Conservation (phyloP, 441 rosid genomes). For the Aquilaria agallochum region DNA sequence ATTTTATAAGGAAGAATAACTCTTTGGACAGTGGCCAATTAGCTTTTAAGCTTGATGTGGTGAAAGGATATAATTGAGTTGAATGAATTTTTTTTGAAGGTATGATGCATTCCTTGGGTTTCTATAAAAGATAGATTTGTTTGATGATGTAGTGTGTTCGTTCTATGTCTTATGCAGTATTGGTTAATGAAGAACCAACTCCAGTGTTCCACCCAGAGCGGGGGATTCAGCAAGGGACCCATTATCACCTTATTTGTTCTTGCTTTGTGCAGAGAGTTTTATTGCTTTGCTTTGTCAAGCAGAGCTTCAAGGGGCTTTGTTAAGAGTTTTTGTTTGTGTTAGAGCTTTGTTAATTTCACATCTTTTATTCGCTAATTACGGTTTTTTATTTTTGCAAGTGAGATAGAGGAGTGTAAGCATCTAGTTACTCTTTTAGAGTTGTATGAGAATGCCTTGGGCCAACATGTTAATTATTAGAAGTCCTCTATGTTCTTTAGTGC, state of each 20-base stretch:
- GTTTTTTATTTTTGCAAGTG: too few relatives aligned
- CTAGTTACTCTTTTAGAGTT: too few relatives aligned
- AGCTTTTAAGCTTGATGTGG: not conserved
- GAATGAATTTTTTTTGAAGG: not conserved
- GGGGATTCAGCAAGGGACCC: not conserved
- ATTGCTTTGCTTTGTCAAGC: not conserved
- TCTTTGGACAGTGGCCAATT: not conserved
- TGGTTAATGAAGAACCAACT: not conserved
- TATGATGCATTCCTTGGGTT: not conserved
- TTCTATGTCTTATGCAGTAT: not conserved
- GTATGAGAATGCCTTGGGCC: too few relatives aligned
- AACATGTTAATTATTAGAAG: too few relatives aligned
- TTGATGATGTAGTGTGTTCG: too few relatives aligned
- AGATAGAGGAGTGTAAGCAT: too few relatives aligned
- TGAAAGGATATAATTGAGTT: not conserved
- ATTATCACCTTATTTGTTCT: not conserved
- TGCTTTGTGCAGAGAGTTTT: not conserved
- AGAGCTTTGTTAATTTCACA: too few relatives aligned
- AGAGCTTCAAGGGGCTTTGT: not conserved
- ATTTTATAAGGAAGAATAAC: not conserved
- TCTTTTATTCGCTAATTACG: too few relatives aligned
- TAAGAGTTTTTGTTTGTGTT: too few relatives aligned
- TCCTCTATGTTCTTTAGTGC: too few relatives aligned
- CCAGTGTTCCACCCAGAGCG: not conserved
- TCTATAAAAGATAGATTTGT: too few relatives aligned